Percentiles rank a stretch among this genome's conserved stretches.
phyloP scores from a whole-genome alignment of 2,329 filamentous ascomycete genomes.

The Diaporthe longicolla region DNA sequence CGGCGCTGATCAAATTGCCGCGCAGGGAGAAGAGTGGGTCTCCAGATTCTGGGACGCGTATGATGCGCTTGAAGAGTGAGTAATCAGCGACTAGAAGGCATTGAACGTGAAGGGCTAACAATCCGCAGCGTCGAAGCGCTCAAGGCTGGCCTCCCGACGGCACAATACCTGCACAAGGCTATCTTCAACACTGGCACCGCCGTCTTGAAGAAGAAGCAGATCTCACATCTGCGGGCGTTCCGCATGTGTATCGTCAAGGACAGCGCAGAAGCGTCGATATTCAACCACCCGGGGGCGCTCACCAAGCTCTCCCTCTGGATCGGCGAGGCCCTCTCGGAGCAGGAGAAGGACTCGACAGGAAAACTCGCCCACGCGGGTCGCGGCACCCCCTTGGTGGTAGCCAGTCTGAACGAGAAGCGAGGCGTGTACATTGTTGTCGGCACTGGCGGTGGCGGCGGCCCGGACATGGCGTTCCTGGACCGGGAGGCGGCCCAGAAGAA shows the following conservation, averaged over 20 bases:
- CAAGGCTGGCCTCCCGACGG: constrained; percentile 82
- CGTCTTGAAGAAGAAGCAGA: constrained; percentile 92
- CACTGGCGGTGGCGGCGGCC: constrained; percentile 87
- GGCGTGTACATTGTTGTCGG: constrained; percentile 95
- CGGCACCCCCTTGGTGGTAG: constrained; percentile 90
- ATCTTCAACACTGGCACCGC: constrained; percentile 94
- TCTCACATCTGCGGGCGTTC: constrained; percentile 92
- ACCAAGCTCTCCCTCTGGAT: constrained; percentile 97
- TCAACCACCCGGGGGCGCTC: constrained; percentile 91
- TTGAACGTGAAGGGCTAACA: constrained; percentile 54
- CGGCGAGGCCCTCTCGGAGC: constrained; percentile 89
- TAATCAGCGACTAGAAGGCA: constrained; percentile 55
- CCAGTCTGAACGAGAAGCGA: constrained; percentile 87
- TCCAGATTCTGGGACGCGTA: constrained; percentile 80
- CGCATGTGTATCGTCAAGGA: constrained; percentile 97
- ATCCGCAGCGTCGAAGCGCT: constrained; percentile 78
- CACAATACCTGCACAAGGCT: constrained; percentile 90
- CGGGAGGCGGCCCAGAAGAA: constrained; percentile 75
- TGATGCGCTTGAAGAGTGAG: constrained; percentile 78
- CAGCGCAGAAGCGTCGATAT: constrained; percentile 90
- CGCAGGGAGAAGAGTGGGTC: constrained; percentile 75
- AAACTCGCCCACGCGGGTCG: constrained; percentile 77
- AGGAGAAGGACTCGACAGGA: constrained; percentile 83
- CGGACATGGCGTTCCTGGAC: constrained; percentile 78
- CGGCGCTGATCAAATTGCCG: constrained; percentile 62